Evolutionary conservation across 345 rosid species (phyloP).

Genomic region (Laguncularia racemosa): DNA sequence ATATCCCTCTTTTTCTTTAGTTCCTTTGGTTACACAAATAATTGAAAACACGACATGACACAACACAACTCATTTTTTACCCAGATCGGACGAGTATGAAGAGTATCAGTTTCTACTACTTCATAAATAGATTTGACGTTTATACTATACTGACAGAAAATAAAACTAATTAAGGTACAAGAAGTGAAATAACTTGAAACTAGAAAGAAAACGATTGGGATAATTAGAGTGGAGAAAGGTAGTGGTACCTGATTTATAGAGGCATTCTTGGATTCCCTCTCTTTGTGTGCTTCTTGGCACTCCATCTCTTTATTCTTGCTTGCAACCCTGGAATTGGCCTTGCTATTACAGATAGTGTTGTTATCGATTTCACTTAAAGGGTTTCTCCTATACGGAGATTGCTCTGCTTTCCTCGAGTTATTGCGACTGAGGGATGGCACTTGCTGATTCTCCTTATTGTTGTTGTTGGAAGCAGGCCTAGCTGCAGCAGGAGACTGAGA

Average conservation of each 20-base stretch:
- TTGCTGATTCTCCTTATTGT: constrained; percentile 25
- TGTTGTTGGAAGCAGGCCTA: neutral
- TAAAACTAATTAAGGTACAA: too few relatives aligned
- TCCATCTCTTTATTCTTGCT: constrained; percentile 21
- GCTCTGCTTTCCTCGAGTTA: constrained; percentile 74
- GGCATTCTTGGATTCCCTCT: too few relatives aligned
- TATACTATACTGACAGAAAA: too few relatives aligned
- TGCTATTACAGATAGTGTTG: constrained; percentile 31
- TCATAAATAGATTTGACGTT: too few relatives aligned
- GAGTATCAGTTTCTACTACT: too few relatives aligned
- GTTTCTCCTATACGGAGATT: constrained; percentile 67
- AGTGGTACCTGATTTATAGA: too few relatives aligned
- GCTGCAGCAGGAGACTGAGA: constrained; percentile 42
- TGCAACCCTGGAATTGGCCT: constrained; percentile 17
- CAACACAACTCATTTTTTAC: constrained; percentile 2
- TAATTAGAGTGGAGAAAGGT: too few relatives aligned
- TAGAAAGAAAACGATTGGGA: too few relatives aligned
- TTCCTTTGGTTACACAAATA: too few relatives aligned
- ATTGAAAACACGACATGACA: constrained; percentile 7
- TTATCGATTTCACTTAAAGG: constrained; percentile 65
- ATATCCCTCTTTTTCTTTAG: too few relatives aligned
- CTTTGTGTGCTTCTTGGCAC: neutral
- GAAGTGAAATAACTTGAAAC: too few relatives aligned
- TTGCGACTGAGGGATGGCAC: constrained; percentile 51
- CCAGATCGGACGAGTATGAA: too few relatives aligned